A percentile compares a stretch with the other conserved stretches of the same genome.
phyloP scores from a whole-genome alignment of 257 asterid genomes.

The Craterostigma plantagineum region DNA sequence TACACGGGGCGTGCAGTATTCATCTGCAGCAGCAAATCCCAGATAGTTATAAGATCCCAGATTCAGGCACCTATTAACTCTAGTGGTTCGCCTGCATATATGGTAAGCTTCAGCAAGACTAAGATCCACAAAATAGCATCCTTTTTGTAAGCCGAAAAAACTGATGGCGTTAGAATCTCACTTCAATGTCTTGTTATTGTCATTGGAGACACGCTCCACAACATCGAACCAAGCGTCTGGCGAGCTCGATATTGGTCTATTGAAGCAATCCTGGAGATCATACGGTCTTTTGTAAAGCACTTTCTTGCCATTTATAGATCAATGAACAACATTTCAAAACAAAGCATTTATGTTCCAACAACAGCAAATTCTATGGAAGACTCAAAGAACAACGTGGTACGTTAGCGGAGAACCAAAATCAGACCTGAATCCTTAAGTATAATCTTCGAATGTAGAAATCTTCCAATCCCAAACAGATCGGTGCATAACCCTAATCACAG shows the following conservation, averaged over 20 bases:
- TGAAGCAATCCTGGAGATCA: constrained; percentile 79
- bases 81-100: constrained; percentile 58
- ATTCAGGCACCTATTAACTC: constrained; percentile 66
- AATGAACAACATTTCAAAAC: too few relatives aligned
- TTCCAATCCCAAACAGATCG: constrained; percentile 97
- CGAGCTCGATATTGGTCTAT: constrained; percentile 84
- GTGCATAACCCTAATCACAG: constrained; percentile 72
- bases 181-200: constrained; percentile 83
- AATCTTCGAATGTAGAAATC: constrained; percentile 86
- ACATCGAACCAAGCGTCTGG: constrained; percentile 99
- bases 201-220: constrained; percentile 90
- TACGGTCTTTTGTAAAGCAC: constrained; percentile 1
- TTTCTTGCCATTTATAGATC: too few relatives aligned
- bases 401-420: background rate
- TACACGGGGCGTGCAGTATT: constrained; percentile 91
- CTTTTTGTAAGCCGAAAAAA: background rate
- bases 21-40: constrained; percentile 98
- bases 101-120: too few relatives aligned
- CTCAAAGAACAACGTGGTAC: too few relatives aligned
- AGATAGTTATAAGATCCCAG: constrained; percentile 94
- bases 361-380: too few relatives aligned
- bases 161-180: constrained; percentile 12
- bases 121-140: background rate
- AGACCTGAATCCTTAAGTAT: constrained; percentile 84
- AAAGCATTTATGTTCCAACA: too few relatives aligned